Conservation (phyloP, 1,284 basidiomycete species). For the Pyrrhoderma lamaoense region DNA sequence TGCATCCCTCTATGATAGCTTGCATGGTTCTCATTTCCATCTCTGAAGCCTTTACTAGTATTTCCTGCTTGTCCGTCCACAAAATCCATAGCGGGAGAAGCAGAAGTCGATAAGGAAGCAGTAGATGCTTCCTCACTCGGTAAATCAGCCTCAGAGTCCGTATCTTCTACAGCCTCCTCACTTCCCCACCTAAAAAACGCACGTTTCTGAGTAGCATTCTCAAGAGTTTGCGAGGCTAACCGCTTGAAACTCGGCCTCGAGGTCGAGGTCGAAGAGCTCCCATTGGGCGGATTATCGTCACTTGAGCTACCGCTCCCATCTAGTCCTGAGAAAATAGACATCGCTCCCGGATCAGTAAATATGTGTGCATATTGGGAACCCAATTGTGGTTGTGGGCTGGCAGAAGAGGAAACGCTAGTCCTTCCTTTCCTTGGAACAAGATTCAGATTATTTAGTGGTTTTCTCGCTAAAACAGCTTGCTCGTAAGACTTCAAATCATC, state of each 20-base stretch:
- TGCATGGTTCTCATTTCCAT: neutral
- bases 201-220: slow-evolving; percentile 49
- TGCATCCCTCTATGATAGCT: slow-evolving; percentile 10
- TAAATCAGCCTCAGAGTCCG: slow-evolving; percentile 12
- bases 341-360: neutral
- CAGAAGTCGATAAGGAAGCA: neutral
- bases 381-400: slow-evolving; percentile 7
- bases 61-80: neutral
- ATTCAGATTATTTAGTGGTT: slow-evolving; percentile 23
- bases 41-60: neutral
- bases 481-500: slow-evolving; percentile 68
- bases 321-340: slow-evolving; percentile 3
- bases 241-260: slow-evolving; percentile 60
- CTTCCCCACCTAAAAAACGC: slow-evolving; percentile 34
- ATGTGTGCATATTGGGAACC: neutral
- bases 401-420: slow-evolving; percentile 4
- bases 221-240: slow-evolving; percentile 61
- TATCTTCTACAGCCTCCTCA: slow-evolving; percentile 25
- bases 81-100: neutral
- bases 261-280: neutral
- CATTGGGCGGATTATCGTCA: slow-evolving; percentile 8
- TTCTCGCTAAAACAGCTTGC: slow-evolving; percentile 63
- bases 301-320: slow-evolving; percentile 7
- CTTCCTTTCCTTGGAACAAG: slow-evolving; percentile 19
- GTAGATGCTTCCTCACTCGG: slow-evolving; percentile 5